These are phyloP conservation scores for Fagus crenata DNA, from an alignment of 306 rosid species.

Conservation along the genomic window DNA sequence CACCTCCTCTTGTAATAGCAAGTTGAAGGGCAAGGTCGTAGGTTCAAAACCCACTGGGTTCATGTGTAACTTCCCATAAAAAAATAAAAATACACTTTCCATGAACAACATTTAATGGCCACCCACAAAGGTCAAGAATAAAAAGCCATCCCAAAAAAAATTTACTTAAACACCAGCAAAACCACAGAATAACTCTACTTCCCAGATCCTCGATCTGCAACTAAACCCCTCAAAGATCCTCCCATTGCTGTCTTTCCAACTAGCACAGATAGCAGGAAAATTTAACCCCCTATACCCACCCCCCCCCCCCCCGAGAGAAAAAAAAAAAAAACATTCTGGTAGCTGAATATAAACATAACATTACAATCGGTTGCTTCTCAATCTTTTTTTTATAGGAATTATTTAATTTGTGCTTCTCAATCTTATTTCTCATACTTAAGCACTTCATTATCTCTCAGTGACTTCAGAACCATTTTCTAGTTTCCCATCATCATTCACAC, in stretches of 20 bases:
- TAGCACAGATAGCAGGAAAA: not conserved
- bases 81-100: not conserved
- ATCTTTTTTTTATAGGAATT: too few species aligned
- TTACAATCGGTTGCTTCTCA: too few species aligned
- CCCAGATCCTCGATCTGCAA: not conserved
- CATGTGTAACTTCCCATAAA: too few species aligned
- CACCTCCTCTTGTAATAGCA: too few species aligned
- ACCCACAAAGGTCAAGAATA: not conserved
- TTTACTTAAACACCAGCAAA: not conserved
- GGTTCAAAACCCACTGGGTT: too few species aligned
- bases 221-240: not conserved
- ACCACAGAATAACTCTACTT: not conserved
- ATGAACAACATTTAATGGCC: not conserved
- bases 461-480: not conserved
- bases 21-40: too few species aligned
- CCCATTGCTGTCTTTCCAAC: not conserved
- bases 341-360: too few species aligned
- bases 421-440: not conserved
- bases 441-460: not conserved
- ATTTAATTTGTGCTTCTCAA: too few species aligned
- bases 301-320: too few species aligned
- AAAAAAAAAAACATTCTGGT: too few species aligned
- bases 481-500: not conserved
- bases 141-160: not conserved
- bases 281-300: too few species aligned